Percentiles rank a stretch among this genome's conserved stretches.
Conservation (phyloP, 148 eudicot genomes). For the Chenopodium quinoa region DNA sequence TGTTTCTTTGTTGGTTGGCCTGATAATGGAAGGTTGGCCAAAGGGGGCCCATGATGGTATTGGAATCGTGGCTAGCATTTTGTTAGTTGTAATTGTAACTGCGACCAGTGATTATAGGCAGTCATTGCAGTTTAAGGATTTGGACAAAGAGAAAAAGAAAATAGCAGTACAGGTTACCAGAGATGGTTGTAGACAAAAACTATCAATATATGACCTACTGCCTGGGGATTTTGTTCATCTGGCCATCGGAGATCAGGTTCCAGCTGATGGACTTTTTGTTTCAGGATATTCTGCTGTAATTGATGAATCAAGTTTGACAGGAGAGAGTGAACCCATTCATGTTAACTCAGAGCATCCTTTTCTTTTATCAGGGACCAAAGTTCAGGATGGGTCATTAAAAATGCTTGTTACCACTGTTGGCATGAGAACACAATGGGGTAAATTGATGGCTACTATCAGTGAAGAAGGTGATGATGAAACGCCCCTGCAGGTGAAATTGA, state of each 20-base stretch:
- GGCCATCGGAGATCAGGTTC: conserved; percentile 79
- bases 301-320: conserved; percentile 80
- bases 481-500: conserved; percentile 79
- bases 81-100: conserved; percentile 79
- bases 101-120: conserved; percentile 85
- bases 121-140: conserved; percentile 78
- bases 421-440: conserved; percentile 95
- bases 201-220: conserved; percentile 71
- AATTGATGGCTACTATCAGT: conserved; percentile 76
- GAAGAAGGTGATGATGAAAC: conserved; percentile 95
- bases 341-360: conserved; percentile 56
- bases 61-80: conserved; percentile 79
- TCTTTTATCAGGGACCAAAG: conserved; percentile 87
- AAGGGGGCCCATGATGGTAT: conserved; percentile 89
- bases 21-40: conserved; percentile 80
- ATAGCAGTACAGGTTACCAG: conserved; percentile 73
- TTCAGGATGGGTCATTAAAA: conserved; percentile 77
- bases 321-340: conserved; percentile 75
- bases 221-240: conserved; percentile 85
- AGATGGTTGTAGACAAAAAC: conserved; percentile 65
- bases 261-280: conserved; percentile 79
- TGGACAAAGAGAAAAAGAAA: conserved; percentile 83
- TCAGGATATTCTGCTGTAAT: conserved; percentile 70
- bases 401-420: conserved; percentile 88
- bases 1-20: conserved; percentile 72